phyloP scores from a whole-genome alignment of 345 rosid species.

The Salix arbutifolia region DNA sequence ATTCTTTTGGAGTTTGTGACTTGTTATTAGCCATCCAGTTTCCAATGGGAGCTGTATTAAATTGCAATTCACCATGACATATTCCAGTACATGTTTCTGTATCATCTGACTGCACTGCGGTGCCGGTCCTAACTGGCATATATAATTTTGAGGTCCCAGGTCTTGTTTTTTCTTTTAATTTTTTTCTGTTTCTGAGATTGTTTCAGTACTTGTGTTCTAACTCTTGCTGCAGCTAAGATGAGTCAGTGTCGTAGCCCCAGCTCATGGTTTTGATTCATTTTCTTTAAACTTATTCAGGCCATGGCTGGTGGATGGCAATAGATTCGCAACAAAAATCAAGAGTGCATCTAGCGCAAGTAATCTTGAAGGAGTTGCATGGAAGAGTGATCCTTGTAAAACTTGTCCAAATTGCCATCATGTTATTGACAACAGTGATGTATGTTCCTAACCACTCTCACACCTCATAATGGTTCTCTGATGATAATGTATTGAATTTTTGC shows the following conservation, averaged over 20 bases:
- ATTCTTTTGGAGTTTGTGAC: too few relatives aligned
- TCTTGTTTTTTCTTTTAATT: background rate
- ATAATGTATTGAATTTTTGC: background rate
- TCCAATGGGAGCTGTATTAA: too few relatives aligned
- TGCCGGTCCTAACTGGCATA: too few relatives aligned
- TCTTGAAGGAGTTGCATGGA: constrained; percentile 53
- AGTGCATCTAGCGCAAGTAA: constrained; percentile 55
- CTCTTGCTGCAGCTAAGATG: background rate
- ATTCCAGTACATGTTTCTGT: too few relatives aligned
- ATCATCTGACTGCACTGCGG: background rate
- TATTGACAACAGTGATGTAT: constrained; percentile 88
- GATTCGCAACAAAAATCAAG: constrained; percentile 81
- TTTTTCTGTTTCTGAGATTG: background rate
- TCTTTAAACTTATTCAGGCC: constrained; percentile 41
- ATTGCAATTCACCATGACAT: too few relatives aligned
- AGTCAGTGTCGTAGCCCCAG: background rate
- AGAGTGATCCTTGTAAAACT: constrained; percentile 75
- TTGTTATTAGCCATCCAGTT: too few relatives aligned
- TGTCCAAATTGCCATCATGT: constrained; percentile 74
- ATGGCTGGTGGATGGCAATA: constrained; percentile 80
- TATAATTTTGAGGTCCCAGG: background rate
- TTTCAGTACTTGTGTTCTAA: background rate
- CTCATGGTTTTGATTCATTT: background rate
- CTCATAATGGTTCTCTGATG: background rate
- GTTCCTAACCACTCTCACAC: constrained; percentile 1